These are phyloP conservation scores for Blepharisma stoltei DNA, from an alignment of 73 alveolate species.

Conservation along the genomic window DNA sequence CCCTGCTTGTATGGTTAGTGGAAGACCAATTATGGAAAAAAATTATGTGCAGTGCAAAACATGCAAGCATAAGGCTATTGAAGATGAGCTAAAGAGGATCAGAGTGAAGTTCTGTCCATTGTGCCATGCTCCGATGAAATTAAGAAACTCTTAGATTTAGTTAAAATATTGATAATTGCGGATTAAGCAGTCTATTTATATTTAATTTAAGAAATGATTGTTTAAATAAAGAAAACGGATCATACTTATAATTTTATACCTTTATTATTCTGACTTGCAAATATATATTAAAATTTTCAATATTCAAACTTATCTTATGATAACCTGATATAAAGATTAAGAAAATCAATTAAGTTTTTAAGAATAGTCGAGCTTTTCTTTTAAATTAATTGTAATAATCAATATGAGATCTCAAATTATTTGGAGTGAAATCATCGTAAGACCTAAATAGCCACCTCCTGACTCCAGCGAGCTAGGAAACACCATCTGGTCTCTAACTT, in stretches of 20 bases:
- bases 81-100: conserved; percentile 84
- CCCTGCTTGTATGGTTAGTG: conserved; percentile 96
- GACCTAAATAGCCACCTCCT: conserved; percentile 57
- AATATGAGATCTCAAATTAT: conserved; percentile 58
- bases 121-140: conserved; percentile 68
- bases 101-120: conserved; percentile 89
- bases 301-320: too few relatives aligned
- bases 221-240: too few relatives aligned
- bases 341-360: too few relatives aligned
- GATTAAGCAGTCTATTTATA: too few relatives aligned
- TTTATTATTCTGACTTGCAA: too few relatives aligned
- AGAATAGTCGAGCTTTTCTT: neutral
- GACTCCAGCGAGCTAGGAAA: conserved; percentile 45
- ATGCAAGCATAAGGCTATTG: conserved; percentile 95
- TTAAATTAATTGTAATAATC: conserved; percentile 30
- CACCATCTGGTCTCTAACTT: conserved; percentile 72
- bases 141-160: neutral
- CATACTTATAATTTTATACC: too few relatives aligned
- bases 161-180: too few relatives aligned
- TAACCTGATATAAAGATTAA: too few relatives aligned
- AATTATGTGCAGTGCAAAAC: conserved; percentile 92
- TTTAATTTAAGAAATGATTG: too few relatives aligned
- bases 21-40: conserved; percentile 86
- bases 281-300: too few relatives aligned
- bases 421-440: conserved; percentile 59